Evolutionary conservation across 805 yeast species (phyloP), one percentile per base, ranked within the genome.

Genomic region (Saccharomycopsis olivae): DNA sequence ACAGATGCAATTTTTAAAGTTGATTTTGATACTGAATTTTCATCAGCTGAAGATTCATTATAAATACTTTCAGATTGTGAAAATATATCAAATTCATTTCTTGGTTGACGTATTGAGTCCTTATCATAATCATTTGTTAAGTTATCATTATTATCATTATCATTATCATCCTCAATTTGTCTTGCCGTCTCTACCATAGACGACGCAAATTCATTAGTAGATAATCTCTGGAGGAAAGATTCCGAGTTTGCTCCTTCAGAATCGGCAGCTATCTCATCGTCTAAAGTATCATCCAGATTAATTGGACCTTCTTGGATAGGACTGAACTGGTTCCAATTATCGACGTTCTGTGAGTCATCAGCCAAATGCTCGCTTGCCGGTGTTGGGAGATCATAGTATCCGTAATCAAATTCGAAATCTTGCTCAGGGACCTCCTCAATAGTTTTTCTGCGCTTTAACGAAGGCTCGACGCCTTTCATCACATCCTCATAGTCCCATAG

Each of bases 1-100:
- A 64, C 62, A 9, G 54, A 54, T 0, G 81, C 84, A 6, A 80
- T 65, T 47, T 71, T 68, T 2, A 62, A 54, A 0, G 86, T 77
- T 4, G 76, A 60, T 44, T 65, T 61, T 3, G 75, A 64, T 20
- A 63, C 57, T 48, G 18, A 43, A 15, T 41, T 38, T 28, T 39
- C 52, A 41, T 40, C 44, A 47, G 5, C 49, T 44, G n/a, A 45
- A 42, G 9, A 36, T 3, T 40, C 42, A 25, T 40, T 46, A 5
- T 37, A 36, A 8, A 34, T 44, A 15, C 32, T 38, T 14, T 44
- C 54, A 15, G 36, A 14, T 20, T 36, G 40, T 2, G 40, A 32
- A 6, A 32, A 33, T 2, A 33, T 5, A 27, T 35, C 38, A 27
- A 35, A 5, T 17, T 34, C 37, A n/a, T 14, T 25, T n/a, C n/a